phyloP scores from a whole-genome alignment of 257 asterid species.

The Capsicum chinense region DNA sequence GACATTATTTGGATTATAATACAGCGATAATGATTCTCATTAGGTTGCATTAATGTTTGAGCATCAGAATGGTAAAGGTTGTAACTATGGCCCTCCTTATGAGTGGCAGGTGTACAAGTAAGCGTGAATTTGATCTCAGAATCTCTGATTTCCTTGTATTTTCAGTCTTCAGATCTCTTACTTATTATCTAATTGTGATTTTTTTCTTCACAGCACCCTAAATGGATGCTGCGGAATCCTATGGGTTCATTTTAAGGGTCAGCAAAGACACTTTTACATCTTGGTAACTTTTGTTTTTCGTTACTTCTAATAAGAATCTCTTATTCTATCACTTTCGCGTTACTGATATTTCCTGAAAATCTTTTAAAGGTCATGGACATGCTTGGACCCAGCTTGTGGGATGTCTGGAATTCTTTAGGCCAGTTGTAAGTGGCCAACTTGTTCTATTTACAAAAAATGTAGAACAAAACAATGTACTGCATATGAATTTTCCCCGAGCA shows the following conservation, averaged over 20 bases:
- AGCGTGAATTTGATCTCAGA: constrained; percentile 40
- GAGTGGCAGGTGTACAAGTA: constrained; percentile 98
- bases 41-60: constrained; percentile 89
- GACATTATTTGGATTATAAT: constrained; percentile 16
- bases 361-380: constrained; percentile 90
- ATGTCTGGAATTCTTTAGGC: constrained; percentile 92
- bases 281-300: constrained; percentile 49
- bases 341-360: constrained; percentile 25
- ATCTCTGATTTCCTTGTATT: background rate
- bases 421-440: constrained; percentile 68
- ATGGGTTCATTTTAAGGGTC: constrained; percentile 65
- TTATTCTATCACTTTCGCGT: background rate
- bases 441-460: constrained; percentile 26
- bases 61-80: constrained; percentile 87
- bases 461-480: background rate
- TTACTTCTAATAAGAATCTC: background rate
- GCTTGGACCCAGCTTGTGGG: constrained; percentile 99
- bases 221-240: constrained; percentile 64
- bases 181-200: background rate
- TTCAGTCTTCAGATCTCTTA: background rate
- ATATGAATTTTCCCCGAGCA: background rate
- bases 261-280: constrained; percentile 84
- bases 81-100: constrained; percentile 90
- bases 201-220: constrained; percentile 51
- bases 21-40: constrained; percentile 26